Evolutionary conservation across 2,329 filamentous ascomycete species (phyloP).

Genomic region (Stagonosporopsis rhizophila): DNA sequence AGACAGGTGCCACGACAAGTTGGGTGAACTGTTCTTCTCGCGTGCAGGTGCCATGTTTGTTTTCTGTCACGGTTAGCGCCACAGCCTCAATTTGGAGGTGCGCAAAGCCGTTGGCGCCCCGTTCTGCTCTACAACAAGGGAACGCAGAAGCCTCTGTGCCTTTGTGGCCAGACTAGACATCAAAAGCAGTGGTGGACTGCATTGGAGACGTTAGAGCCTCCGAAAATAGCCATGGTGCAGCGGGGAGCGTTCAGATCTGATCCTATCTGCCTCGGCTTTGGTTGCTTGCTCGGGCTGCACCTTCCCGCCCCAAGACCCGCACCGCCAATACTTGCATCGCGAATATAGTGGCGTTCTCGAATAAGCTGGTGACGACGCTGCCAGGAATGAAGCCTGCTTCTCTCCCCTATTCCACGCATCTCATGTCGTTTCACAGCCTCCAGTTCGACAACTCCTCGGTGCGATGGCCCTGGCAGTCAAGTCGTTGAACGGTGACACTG

Average conservation of each 20-base stretch:
- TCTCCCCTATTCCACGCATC: slow-evolving; percentile 2
- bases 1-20: slow-evolving; percentile 14
- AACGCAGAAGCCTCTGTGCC: neutral
- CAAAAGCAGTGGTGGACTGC: neutral
- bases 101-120: neutral
- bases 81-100: slow-evolving; percentile 3
- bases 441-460: slow-evolving; percentile 5
- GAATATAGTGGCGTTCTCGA: slow-evolving; percentile 12
- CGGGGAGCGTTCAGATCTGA: neutral
- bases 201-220: neutral
- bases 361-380: slow-evolving; percentile 16
- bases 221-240: neutral
- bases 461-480: slow-evolving; percentile 69
- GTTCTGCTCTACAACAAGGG: neutral
- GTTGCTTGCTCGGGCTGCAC: slow-evolving; percentile 10
- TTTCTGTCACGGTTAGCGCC: slow-evolving; percentile 10
- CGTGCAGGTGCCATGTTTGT: slow-evolving; percentile 13
- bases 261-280: slow-evolving; percentile 3
- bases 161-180: neutral
- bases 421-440: slow-evolving; percentile 2
- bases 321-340: slow-evolving; percentile 1
- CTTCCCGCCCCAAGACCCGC: neutral
- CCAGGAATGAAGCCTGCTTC: slow-evolving; percentile 10
- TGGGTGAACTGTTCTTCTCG: slow-evolving; percentile 13
- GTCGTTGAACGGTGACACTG: slow-evolving; percentile 69